phyloP scores from a whole-genome alignment of 345 rosid genomes.

The Eucalyptus cladocalyx region DNA sequence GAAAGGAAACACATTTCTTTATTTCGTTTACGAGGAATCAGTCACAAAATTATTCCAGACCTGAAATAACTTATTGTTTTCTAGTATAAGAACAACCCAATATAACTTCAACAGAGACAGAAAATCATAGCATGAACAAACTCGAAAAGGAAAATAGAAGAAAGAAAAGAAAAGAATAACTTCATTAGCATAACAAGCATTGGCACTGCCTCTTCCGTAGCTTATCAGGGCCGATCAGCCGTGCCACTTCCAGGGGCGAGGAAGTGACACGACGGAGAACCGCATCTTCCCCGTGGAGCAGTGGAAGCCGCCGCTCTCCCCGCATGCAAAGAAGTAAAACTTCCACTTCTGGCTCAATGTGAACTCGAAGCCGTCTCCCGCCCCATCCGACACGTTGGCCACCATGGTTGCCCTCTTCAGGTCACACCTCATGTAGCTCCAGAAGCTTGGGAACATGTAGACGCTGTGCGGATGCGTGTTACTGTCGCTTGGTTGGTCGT shows the following conservation, averaged over 20 bases:
- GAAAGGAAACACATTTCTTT: neutral
- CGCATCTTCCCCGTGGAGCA: slow-evolving; percentile 66
- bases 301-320: slow-evolving; percentile 43
- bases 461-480: slow-evolving; percentile 49
- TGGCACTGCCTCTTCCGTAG: neutral
- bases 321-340: slow-evolving; percentile 66
- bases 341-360: slow-evolving; percentile 15
- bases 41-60: neutral
- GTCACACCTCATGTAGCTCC: slow-evolving; percentile 43
- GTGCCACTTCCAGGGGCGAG: slow-evolving; percentile 1
- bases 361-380: slow-evolving; percentile 49
- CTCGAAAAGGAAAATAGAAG: neutral
- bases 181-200: neutral
- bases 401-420: slow-evolving; percentile 34
- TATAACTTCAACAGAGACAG: neutral
- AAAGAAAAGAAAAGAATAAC: neutral
- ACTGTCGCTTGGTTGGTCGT: slow-evolving; percentile 35
- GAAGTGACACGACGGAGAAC: slow-evolving; percentile 38
- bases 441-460: slow-evolving; percentile 32
- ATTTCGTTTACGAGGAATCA: neutral
- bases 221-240: neutral
- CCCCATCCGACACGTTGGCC: slow-evolving; percentile 39
- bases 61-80: neutral
- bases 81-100: neutral
- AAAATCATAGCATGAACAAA: neutral